Evolutionary conservation across 176 grass and related monocot genomes (phyloP).

Genomic region (Raddia guianensis): DNA sequence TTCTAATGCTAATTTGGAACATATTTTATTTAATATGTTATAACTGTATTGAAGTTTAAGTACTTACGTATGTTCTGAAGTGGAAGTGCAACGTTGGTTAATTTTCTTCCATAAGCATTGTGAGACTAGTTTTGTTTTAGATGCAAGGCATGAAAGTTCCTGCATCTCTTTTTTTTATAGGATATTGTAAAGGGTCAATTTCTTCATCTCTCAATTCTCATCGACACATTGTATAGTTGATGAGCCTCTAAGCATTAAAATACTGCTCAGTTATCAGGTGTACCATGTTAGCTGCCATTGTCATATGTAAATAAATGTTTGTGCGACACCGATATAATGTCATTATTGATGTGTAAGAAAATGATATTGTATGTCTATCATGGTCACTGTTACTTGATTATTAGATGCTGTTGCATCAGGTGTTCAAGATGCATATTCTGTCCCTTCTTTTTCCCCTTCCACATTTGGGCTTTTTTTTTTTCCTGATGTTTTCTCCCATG

Average conservation of each 20-base stretch:
- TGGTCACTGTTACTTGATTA: conserved; percentile 33
- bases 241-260: not conserved
- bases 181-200: too few relatives aligned
- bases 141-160: too few relatives aligned
- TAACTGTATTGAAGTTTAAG: not conserved
- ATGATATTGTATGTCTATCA: not conserved
- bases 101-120: not conserved
- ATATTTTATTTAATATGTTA: not conserved
- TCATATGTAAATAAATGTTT: conserved; percentile 13
- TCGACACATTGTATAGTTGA: not conserved
- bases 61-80: not conserved
- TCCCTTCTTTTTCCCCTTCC: not conserved
- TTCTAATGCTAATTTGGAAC: conserved; percentile 16
- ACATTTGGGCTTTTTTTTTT: conserved; percentile 32
- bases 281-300: not conserved
- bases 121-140: too few relatives aligned
- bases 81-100: not conserved
- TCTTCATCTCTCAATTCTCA: not conserved
- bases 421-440: not conserved
- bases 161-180: too few relatives aligned
- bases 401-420: conserved; percentile 1
- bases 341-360: not conserved
- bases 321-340: not conserved
- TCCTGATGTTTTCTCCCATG: conserved; percentile 37
- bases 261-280: conserved; percentile 9